A percentile compares a stretch with the other conserved stretches of the same genome.
These are phyloP conservation scores for Aspergillus fumigatus DNA, from an alignment of 2,329 filamentous ascomycete genomes.

Conservation along the genomic window DNA sequence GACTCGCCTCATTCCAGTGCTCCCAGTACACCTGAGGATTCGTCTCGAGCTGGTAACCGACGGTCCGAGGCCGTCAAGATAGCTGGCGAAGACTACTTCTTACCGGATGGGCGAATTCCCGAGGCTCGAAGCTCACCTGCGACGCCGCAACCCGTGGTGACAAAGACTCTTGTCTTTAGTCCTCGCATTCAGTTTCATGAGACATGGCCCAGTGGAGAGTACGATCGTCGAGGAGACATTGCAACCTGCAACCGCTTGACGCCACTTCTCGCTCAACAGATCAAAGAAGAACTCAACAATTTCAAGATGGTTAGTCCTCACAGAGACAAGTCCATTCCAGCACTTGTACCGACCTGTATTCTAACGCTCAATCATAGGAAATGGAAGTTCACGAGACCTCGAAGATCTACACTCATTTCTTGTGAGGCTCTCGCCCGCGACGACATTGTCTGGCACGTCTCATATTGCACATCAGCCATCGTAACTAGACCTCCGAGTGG, in stretches of 20 bases:
- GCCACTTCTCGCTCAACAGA: conserved; percentile 95
- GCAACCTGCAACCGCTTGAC: conserved; percentile 97
- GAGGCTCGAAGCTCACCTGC: conserved; percentile 76
- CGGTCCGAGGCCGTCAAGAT: conserved; percentile 67
- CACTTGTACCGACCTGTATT: background rate
- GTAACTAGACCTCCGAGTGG: conserved; percentile 18
- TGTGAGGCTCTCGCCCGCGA: conserved; percentile 56
- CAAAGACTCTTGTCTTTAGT: conserved; percentile 68
- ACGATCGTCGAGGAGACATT: conserved; percentile 91
- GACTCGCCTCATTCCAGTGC: conserved; percentile 82
- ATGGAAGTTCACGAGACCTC: conserved; percentile 99
- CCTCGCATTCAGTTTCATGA: conserved; percentile 93
- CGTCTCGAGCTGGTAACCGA: conserved; percentile 55
- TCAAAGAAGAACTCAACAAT: conserved; percentile 97
- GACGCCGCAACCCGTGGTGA: conserved; percentile 57
- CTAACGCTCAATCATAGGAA: conserved; percentile 58
- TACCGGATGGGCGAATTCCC: conserved; percentile 64
- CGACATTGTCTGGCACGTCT: conserved; percentile 22
- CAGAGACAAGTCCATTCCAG: background rate
- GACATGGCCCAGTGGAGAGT: conserved; percentile 92
- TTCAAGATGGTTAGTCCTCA: conserved; percentile 88
- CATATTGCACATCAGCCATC: conserved; percentile 10
- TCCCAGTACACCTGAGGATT: conserved; percentile 83
- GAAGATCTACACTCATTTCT: conserved; percentile 99
- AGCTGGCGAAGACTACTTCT: conserved; percentile 85